Evolutionary conservation across 2,329 filamentous ascomycete genomes (phyloP), one percentile per base, ranked within the genome.

Genomic region (Cadophora sp.): DNA sequence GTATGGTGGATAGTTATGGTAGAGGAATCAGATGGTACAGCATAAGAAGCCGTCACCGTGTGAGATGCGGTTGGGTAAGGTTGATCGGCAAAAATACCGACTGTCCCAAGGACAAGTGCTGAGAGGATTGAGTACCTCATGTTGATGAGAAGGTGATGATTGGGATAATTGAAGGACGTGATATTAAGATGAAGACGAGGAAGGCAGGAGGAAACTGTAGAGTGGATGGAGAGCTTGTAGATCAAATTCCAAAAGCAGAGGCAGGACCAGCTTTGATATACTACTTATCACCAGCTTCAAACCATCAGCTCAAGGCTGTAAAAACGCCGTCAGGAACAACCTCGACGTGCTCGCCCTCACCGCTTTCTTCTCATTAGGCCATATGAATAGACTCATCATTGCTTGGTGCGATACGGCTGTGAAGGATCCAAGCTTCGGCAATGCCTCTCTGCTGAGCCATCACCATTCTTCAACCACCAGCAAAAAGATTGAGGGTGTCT

Each of bases 111-210:
- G 48, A 51, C 11, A 24, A 51, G 48, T 18, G 24, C 7, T 30
- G 24, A 30, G 48, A 51, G 48, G 48, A 33, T 51, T 51, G 48
- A 51, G 48, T 33, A 51, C 24, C 48, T 51, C 48, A 51, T 51
- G 11, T 39, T 39, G 7, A 39, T 30, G 11, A 30, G 48, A 16
- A 30, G 48, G 7, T 3, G 13, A 30, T 6, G 48, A 6, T 30
- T 30, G 14, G 14, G 13, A 33, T 51, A 3, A 27, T n/a, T 48
- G 45, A 22, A 20, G 45, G n/a, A 9, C 13, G 27, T 51, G 48
- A 51, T 51, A 13, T 16, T 4, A 30, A 51, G 24, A 51, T 8
- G 13, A 30, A 51, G 22, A 13, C 14, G 24, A 30, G 27, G 48
- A 51, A 30, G 13, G 36, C 11, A 33, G 4, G n/a, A 50, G 22